A percentile compares a stretch with the other conserved stretches of the same genome.
Evolutionary conservation across 1,139 yeast species (phyloP).

Genomic region (Sugiyamaella xylanicola): DNA sequence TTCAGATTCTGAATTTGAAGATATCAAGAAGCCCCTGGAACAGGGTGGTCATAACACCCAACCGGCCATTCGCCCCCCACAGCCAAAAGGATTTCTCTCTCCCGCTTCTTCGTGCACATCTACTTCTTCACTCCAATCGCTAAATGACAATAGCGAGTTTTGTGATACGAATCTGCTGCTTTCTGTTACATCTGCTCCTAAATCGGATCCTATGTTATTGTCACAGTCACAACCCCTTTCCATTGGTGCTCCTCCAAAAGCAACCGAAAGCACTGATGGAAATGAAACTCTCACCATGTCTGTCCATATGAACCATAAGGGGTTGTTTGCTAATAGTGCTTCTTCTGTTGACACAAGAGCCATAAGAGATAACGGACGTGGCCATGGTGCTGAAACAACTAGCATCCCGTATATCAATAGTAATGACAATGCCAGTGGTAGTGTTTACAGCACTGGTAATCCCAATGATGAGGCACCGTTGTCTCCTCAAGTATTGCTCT

Average conservation of each 20-base stretch:
- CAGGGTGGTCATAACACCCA: too few relatives aligned
- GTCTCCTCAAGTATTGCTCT: background rate
- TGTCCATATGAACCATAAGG: too few relatives aligned
- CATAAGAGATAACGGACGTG: too few relatives aligned
- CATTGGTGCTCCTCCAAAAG: background rate
- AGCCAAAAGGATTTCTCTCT: background rate
- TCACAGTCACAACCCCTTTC: background rate
- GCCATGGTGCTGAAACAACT: too few relatives aligned
- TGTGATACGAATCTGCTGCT: too few relatives aligned
- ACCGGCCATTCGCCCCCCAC: too few relatives aligned
- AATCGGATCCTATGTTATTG: too few relatives aligned
- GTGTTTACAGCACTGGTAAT: background rate
- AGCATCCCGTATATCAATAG: background rate
- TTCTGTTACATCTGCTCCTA: too few relatives aligned
- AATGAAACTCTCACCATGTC: background rate
- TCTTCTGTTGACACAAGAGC: too few relatives aligned
- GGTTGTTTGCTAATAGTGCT: background rate
- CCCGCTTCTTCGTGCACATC: background rate
- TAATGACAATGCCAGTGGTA: background rate
- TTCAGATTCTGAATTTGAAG: too few relatives aligned
- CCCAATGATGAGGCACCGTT: background rate
- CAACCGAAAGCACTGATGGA: background rate
- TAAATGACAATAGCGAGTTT: background rate
- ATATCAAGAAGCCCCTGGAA: too few relatives aligned
- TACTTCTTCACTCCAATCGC: background rate